phyloP scores from a whole-genome alignment of 495 filamentous ascomycete species.

The Baudoinia panamericana region DNA sequence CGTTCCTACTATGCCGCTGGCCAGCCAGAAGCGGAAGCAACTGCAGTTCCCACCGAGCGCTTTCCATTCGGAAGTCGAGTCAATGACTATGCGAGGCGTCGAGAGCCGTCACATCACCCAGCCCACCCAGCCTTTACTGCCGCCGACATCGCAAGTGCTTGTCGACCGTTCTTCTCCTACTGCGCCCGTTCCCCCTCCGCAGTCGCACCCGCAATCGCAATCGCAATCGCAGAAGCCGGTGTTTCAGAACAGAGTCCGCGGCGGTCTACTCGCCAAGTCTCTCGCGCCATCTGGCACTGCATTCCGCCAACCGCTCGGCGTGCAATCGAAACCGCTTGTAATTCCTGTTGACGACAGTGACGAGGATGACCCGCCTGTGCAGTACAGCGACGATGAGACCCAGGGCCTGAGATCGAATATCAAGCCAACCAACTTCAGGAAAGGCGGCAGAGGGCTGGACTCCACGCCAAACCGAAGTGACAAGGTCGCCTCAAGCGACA shows the following conservation, averaged over 20 bases:
- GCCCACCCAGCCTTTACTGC: slow-evolving; percentile 17
- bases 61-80: slow-evolving; percentile 5
- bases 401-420: slow-evolving; percentile 24
- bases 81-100: slow-evolving; percentile 1
- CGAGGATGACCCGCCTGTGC: slow-evolving; percentile 22
- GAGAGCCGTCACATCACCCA: slow-evolving; percentile 13
- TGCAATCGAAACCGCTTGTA: slow-evolving; percentile 16
- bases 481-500: slow-evolving; percentile 1
- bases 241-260: slow-evolving; percentile 1
- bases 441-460: slow-evolving; percentile 14
- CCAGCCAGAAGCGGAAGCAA: slow-evolving; percentile 9
- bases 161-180: slow-evolving; percentile 42
- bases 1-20: slow-evolving; percentile 45
- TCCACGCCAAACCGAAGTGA: slow-evolving; percentile 15
- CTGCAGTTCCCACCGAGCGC: slow-evolving; percentile 1
- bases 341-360: slow-evolving; percentile 9
- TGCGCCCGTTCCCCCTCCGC: slow-evolving; percentile 21
- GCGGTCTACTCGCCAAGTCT: slow-evolving; percentile 35
- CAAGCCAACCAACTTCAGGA: slow-evolving; percentile 24
- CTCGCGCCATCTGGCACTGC: slow-evolving; percentile 72
- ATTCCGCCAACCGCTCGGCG: slow-evolving; percentile 44
- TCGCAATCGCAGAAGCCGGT: no score
- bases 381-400: slow-evolving; percentile 22
- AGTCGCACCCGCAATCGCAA: slow-evolving; percentile 10
- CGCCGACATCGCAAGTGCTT: slow-evolving; percentile 38